Evolutionary conservation across 2,329 filamentous ascomycete genomes (phyloP).

Genomic region (Ceratocystis destructans): DNA sequence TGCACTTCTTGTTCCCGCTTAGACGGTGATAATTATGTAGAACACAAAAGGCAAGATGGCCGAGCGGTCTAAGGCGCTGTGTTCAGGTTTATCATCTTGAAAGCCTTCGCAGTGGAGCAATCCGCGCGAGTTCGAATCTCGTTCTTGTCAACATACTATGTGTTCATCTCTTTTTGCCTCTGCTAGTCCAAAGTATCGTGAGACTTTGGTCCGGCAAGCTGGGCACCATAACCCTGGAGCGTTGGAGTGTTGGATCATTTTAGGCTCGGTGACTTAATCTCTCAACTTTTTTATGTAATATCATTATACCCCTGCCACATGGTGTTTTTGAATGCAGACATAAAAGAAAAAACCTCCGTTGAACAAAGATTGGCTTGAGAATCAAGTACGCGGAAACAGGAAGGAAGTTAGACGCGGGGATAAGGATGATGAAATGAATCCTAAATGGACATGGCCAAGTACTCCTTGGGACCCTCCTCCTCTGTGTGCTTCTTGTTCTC

Average conservation of each 20-base stretch:
- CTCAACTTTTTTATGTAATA: not conserved
- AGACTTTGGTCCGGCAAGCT: no score
- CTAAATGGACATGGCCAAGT: not conserved
- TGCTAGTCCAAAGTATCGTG: not conserved
- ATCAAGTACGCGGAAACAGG: not conserved
- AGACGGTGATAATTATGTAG: fast-evolving
- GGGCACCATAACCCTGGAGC: no score
- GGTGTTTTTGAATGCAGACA: not conserved
- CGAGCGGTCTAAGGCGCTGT: no score
- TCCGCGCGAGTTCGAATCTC: conserved; percentile 21
- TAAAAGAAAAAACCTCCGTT: not conserved
- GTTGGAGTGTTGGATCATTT: not conserved
- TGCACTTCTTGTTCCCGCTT: no score
- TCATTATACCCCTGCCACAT: not conserved
- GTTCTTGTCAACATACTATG: conserved; percentile 25
- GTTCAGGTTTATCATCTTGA: no score
- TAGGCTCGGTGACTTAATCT: no score
- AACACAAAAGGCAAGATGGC: no score
- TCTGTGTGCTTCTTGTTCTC: not conserved
- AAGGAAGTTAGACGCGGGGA: not conserved
- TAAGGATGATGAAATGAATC: not conserved
- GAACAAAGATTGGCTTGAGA: not conserved
- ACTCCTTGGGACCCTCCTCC: not conserved
- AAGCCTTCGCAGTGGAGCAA: conserved; percentile 19
- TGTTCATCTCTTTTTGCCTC: not conserved